phyloP scores from a whole-genome alignment of 2,329 filamentous ascomycete genomes.

The Sarocladium strictum region DNA sequence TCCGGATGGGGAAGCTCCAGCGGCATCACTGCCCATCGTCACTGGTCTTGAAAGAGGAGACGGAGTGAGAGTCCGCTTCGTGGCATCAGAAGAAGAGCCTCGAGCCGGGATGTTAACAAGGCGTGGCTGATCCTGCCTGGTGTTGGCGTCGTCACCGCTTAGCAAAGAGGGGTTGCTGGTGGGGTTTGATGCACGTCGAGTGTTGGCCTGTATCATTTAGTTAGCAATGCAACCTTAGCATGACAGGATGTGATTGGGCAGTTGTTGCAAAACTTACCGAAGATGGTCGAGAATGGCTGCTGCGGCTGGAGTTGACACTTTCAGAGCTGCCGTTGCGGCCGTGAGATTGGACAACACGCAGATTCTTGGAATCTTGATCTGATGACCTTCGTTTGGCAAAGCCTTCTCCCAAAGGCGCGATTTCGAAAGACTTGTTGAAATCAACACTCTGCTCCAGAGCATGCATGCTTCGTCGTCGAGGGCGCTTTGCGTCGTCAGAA shows the following conservation, averaged over 20 bases:
- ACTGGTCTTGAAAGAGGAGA: conserved; percentile 70
- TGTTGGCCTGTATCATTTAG: conserved; percentile 48
- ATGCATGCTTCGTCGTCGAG: conserved; percentile 78
- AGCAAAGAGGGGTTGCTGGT: conserved; percentile 46
- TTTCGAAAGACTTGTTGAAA: conserved; percentile 13
- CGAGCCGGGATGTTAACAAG: conserved; percentile 54
- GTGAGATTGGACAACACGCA: conserved; percentile 29
- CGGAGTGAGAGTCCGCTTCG: conserved; percentile 59
- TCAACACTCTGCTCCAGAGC: conserved; percentile 38
- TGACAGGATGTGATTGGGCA: conserved; percentile 37
- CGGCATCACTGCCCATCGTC: conserved; percentile 51
- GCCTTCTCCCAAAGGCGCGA: conserved; percentile 5
- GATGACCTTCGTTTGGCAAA: conserved; percentile 13
- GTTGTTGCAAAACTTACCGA: conserved; percentile 51
- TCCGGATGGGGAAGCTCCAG: conserved; percentile 26
- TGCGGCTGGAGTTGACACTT: conserved; percentile 54
- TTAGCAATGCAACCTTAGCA: conserved; percentile 37
- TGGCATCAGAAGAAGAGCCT: conserved; percentile 58
- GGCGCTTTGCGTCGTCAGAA: conserved; percentile 65
- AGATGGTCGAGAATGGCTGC: conserved; percentile 53
- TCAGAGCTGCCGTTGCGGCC: conserved; percentile 56
- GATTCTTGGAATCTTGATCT: conserved; percentile 36
- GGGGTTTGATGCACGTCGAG: conserved; percentile 50
- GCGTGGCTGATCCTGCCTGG: conserved; percentile 48
- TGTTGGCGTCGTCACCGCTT: conserved; percentile 35